Evolutionary conservation across 2,329 filamentous ascomycete species (phyloP).

Genomic region (Trichoderma sp.): DNA sequence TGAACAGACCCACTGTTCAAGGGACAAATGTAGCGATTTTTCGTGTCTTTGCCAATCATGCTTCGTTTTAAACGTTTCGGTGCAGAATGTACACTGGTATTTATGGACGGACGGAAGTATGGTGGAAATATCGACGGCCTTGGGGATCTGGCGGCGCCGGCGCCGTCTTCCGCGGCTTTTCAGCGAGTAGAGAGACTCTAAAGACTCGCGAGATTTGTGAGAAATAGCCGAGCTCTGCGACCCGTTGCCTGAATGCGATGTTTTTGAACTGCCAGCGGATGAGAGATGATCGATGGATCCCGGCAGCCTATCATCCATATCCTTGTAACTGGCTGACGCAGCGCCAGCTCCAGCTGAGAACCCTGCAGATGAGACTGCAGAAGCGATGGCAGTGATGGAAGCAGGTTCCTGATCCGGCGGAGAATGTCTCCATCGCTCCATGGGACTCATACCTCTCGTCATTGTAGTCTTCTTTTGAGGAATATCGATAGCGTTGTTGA

Average conservation of each 20-base stretch:
- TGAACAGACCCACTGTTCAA: conserved; percentile 49
- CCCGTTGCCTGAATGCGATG: background rate
- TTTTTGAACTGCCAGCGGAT: conserved; percentile 1
- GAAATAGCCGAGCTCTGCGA: background rate
- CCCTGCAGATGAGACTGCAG: conserved; percentile 22
- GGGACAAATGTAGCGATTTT: conserved; percentile 47
- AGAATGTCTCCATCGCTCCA: conserved; percentile 36
- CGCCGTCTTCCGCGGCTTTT: conserved; percentile 1
- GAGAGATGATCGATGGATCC: background rate
- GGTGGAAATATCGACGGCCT: background rate
- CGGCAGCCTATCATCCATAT: background rate
- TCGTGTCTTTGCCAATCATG: conserved; percentile 55
- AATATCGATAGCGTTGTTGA: conserved; percentile 41
- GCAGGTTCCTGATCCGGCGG: conserved; percentile 37
- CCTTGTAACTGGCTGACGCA: background rate
- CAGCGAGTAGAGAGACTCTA: background rate
- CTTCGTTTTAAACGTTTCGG: conserved; percentile 47
- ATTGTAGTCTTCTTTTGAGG: background rate
- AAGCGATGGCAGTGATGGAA: conserved; percentile 32
- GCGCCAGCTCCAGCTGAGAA: background rate
- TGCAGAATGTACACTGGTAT: conserved; percentile 50
- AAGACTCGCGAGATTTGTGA: background rate
- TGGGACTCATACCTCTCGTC: conserved; percentile 26
- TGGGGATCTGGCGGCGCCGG: background rate
- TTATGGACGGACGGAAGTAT: background rate